These are phyloP conservation scores for Aureobasidium namibiae DNA, from an alignment of 2,329 filamentous ascomycete species.

Conservation along the genomic window DNA sequence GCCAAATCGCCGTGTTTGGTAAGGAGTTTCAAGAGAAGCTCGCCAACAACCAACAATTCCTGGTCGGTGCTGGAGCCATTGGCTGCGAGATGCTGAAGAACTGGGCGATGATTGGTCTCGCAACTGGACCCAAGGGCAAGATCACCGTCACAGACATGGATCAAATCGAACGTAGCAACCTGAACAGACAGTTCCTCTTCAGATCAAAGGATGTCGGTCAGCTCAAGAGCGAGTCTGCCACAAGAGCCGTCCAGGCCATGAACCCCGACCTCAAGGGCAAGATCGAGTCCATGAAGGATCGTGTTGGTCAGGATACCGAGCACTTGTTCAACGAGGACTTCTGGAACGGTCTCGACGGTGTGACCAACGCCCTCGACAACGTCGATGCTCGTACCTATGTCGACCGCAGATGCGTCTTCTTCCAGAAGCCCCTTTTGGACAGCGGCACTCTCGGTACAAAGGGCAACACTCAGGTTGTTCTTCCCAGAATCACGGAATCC, in stretches of 20 bases:
- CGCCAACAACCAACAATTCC: slow-evolving; percentile 80
- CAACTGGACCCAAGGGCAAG: slow-evolving; percentile 76
- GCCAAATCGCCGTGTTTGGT: slow-evolving; percentile 94
- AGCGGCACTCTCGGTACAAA: slow-evolving; percentile 98
- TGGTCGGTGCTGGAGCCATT: slow-evolving; percentile 93
- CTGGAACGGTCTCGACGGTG: slow-evolving; percentile 78
- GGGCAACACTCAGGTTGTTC: slow-evolving; percentile 93
- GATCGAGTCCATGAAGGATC: slow-evolving; percentile 77
- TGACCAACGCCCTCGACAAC: slow-evolving; percentile 96
- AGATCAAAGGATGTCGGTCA: slow-evolving; percentile 85
- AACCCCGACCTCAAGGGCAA: slow-evolving; percentile 86
- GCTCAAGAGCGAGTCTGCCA: slow-evolving; percentile 93
- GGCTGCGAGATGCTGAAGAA: slow-evolving; percentile 99
- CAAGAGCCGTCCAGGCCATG: slow-evolving; percentile 84
- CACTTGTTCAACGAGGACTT: slow-evolving; percentile 90
- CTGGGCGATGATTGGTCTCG: slow-evolving; percentile 97
- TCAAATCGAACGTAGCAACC: slow-evolving; percentile 96
- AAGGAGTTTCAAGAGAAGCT: slow-evolving; percentile 91
- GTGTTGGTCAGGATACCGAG: slow-evolving; percentile 87
- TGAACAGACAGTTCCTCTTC: slow-evolving; percentile 97
- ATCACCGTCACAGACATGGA: slow-evolving; percentile 97
- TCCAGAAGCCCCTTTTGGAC: slow-evolving; percentile 92
- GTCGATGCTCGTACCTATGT: slow-evolving; percentile 96
- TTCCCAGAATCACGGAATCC: slow-evolving; percentile 86
- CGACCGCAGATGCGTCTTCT: slow-evolving; percentile 93